Evolutionary conservation across 805 yeast species (phyloP), one percentile per base, ranked within the genome.

Genomic region (Candida rishiriensis): DNA sequence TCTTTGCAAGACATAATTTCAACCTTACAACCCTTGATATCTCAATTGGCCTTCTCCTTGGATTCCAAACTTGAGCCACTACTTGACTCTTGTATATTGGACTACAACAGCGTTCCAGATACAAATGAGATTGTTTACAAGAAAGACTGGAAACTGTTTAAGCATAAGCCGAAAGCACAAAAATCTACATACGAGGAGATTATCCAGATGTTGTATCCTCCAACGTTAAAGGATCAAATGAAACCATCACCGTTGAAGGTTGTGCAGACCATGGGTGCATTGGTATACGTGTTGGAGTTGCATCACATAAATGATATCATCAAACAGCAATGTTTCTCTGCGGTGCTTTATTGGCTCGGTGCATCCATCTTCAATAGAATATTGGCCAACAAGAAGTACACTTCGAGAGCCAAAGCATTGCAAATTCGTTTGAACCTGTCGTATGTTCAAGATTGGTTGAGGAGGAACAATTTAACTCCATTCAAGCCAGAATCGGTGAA

Each of bases 401-500:
- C 85, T 40, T 79, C 96, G 1, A 75, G 99, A 47, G 75, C 88
- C 0, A 78, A 83, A 49, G 98, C 97, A 0, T 79, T 93, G 64
- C 98, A 93, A 60, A 83, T 93, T 38, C 71, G 97, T 43, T 74
- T 93, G 43, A 93, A 93, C 55, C 57, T 93, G 10, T 88, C 97
- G 0, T 76, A 85, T 5, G 66, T 93, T 36, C 97, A 93, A 63
- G 97, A 93, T 58, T 93, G 99, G 99, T 76, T 91, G 29, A 76
- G 95, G 47, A 72, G 78, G 6, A 84, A 82, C 53, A 79, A 81
- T 55, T 69, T 75, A 51, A 70, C 71, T 28, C 78, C 79, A 12
- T 63, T 53, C 42, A 61, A 43, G 53, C 62, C 61, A 1, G 55
- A 56, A 8, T 61, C 53, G 18, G 39, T 50, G 3, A 48, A 53